These are phyloP conservation scores for Peronosclerospora sorghi DNA, from an alignment of 352 stramenopile species.

Conservation along the genomic window DNA sequence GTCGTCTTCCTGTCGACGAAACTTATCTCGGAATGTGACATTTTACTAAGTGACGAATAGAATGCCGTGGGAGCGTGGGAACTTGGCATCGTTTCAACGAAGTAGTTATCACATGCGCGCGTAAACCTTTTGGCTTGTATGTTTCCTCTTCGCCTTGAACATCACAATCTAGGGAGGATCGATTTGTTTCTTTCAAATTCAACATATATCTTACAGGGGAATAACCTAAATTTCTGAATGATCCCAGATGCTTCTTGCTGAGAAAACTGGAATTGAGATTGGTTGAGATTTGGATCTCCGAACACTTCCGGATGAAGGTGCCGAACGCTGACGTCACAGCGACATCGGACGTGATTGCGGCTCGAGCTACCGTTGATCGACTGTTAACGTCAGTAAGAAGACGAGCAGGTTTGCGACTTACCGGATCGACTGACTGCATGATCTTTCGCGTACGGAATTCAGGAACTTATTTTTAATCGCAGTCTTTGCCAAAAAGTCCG, in stretches of 20 bases:
- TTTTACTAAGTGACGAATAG: too few species aligned
- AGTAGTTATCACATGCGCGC: constrained; percentile 22
- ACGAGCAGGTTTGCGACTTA: neutral
- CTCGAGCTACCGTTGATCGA: neutral
- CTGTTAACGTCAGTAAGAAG: neutral
- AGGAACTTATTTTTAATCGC: too few species aligned
- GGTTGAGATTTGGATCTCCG: constrained; percentile 8
- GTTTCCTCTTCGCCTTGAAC: constrained; percentile 7
- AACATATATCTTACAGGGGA: constrained; percentile 10
- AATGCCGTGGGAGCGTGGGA: constrained; percentile 9
- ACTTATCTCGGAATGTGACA: too few species aligned
- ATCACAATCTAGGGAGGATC: constrained; percentile 7
- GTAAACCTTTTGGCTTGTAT: constrained; percentile 10
- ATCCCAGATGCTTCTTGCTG: constrained; percentile 4
- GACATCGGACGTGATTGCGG: constrained; percentile 1
- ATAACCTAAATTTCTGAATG: constrained; percentile 5
- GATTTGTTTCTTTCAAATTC: constrained; percentile 10
- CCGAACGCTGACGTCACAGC: too few species aligned
- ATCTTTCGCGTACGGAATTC: neutral
- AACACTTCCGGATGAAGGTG: neutral
- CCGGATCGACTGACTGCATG: neutral
- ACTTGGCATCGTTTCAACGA: constrained; percentile 29
- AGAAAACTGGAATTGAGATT: constrained; percentile 5
- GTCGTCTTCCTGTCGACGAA: constrained; percentile 7
- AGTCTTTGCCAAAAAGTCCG: too few species aligned